Base-by-base conservation (phyloP, 2,329 filamentous ascomycete species). In the Sarocladiaceae sp. region DNA sequence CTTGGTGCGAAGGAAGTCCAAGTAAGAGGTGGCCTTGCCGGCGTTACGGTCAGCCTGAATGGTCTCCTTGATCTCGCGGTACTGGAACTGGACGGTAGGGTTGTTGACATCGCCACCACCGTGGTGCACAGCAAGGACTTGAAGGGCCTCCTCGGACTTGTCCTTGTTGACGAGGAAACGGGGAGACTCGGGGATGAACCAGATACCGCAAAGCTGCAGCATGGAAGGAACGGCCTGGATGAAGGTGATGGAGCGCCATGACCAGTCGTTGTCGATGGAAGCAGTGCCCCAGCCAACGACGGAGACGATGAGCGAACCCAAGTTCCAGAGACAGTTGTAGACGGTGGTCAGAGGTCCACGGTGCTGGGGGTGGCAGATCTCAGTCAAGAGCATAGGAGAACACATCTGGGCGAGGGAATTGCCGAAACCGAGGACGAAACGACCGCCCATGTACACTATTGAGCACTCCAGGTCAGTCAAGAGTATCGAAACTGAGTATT, bases 301-400 rank as follows among this genome's bases (percentile, higher is more conserved):
- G 3, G 80, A 80, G 26, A 83, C 81, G 50, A 84, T 57, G n/a
- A 76, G 63, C 13, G 73, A 72, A 33, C 81, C 82, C 52, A 83
- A 65, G 63, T 86, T 84, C 83, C 83, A 88, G 50, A 86, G 66
- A 59, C 80, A 85, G 66, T 87, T 87, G 68, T 87, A 87, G 53
- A 87, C 74, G 13, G 83, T 75, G 1, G 83, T 87, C 46, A 87
- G 74, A 25, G 78, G 79, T 26, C 77, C 83, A 62, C 84, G 80
- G 62, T 88, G 83, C 61, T 87, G 84, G 22, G 84, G 83, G 61
- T 87, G 84, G 67, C 78, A 82, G 55, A 87, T 77, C 70, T 87
- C 84, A 3, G 80, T 82, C 11, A 87, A 73, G 7, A 87, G 73
- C 48, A 87, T 71, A 3, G 83, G 83, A 12, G 82, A 83, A 4